Percentiles rank a stretch among this genome's conserved stretches.
phyloP scores from a whole-genome alignment of 164 flowering plant genomes.

The Tinospora cordifolia region DNA sequence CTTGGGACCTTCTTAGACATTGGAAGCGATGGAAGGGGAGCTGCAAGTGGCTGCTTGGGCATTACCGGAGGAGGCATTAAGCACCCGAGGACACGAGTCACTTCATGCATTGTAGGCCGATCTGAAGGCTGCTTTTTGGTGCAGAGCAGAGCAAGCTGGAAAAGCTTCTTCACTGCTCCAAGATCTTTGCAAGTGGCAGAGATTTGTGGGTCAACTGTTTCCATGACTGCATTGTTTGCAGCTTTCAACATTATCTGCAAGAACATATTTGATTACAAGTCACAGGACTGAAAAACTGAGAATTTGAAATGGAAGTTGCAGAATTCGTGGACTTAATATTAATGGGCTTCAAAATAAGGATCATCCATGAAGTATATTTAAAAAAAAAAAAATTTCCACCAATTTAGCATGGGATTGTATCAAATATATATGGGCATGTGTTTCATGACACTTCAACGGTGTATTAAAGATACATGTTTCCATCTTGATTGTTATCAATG shows the following conservation, averaged over 20 bases:
- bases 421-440: no score
- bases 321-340: no score
- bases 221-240: slow-evolving; percentile 87
- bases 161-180: slow-evolving; percentile 71
- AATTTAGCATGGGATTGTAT: no score
- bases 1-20: slow-evolving; percentile 31
- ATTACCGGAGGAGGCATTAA: slow-evolving; percentile 29
- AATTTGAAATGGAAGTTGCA: no score
- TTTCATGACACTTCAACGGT: no score
- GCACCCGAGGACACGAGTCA: slow-evolving; percentile 63
- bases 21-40: slow-evolving; percentile 17
- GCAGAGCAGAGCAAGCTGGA: slow-evolving; percentile 91
- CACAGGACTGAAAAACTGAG: no score
- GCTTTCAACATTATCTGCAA: slow-evolving; percentile 72
- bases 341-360: no score
- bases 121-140: slow-evolving; percentile 76
- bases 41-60: slow-evolving; percentile 18
- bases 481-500: no score
- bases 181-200: slow-evolving; percentile 76
- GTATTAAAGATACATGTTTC: no score
- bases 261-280: not conserved
- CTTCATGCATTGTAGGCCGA: slow-evolving; percentile 95
- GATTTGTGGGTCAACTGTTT: slow-evolving; percentile 78
- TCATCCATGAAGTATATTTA: no score
- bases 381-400: no score